Evolutionary conservation across 768 basidiomycete genomes (phyloP).

Genomic region (Russula dissimulans): DNA sequence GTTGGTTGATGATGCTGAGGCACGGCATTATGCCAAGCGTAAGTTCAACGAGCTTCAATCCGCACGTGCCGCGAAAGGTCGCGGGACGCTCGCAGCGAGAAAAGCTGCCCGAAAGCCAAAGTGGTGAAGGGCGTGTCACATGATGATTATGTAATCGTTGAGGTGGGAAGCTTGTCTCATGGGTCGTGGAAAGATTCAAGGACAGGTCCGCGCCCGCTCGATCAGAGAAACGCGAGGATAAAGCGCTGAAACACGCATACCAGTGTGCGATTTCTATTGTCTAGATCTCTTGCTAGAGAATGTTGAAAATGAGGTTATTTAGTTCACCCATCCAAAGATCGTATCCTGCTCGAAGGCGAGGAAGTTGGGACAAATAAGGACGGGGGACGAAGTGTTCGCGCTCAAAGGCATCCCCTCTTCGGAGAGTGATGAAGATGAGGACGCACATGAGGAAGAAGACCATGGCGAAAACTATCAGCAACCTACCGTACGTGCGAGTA

Average conservation of each 20-base stretch:
- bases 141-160: background rate
- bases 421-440: conserved; percentile 38
- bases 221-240: conserved; percentile 43
- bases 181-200: conserved; percentile 1
- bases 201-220: conserved; percentile 38
- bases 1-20: conserved; percentile 79
- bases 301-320: background rate
- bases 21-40: conserved; percentile 81
- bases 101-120: conserved; percentile 54
- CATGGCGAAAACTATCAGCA: conserved; percentile 17
- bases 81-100: conserved; percentile 58
- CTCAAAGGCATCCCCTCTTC: conserved; percentile 46
- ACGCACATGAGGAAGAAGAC: conserved; percentile 31
- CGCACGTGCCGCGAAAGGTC: conserved; percentile 58
- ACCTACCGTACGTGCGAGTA: conserved; percentile 21
- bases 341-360: conserved; percentile 66
- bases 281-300: background rate
- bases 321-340: conserved; percentile 73
- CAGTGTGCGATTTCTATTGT: conserved; percentile 44
- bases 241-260: conserved; percentile 65
- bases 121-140: conserved; percentile 37
- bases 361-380: conserved; percentile 39
- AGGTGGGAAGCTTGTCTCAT: too few species aligned
- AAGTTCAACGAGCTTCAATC: conserved; percentile 76
- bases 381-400: conserved; percentile 71